Base-by-base conservation (phyloP, 768 basidiomycete species). In the Amanita phalloides region DNA sequence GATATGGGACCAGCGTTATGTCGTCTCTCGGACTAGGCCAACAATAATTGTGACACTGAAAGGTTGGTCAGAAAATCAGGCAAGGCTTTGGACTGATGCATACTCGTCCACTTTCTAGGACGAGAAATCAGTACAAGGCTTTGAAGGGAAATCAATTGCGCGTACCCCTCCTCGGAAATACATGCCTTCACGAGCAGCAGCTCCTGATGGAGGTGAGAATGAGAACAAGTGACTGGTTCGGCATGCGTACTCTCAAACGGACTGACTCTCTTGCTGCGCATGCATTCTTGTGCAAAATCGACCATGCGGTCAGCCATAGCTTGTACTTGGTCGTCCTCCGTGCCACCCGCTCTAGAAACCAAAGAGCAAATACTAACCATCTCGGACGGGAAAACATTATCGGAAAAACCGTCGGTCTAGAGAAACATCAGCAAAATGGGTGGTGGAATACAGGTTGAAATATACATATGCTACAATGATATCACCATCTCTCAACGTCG, bases 101-200 rank as follows among this genome's bases (percentile, higher is more conserved):
- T 58, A 89, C 87, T 90, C 88, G 57, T 90, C 87, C 44, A 81
- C 63, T 80, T 90, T 90, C 87, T 90, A 55, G 25, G 45, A 39
- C 25, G 48, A 45, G 42, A n/a, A 49, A 28, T 50, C 39, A 48
- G 50, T 58, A 14, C 52, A 42, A n/a, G 48, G 28, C 17, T 11
- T 53, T 25, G 13, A n/a, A 53, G 38, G 58, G 42, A 43, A 5
- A 51, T 33, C 46, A 47, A 35, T 30, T n/a, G 5, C 7, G 79
- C 86, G 66, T 62, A 90, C 87, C 60, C 87, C 87, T 58, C 87
- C 87, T 58, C 73, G 71, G 64, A 78, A 86, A 53, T 71, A 69
- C 68, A 81, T 73, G 10, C 81, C 82, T 56, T 84, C 75, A 49
- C 81, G 71, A 1, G 78, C 76, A 14, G 87, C 85, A 30, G 82